Percentiles rank a stretch among this genome's conserved stretches.
These are phyloP conservation scores for Knufia petricola DNA, from an alignment of 2,329 filamentous ascomycete genomes.

Conservation along the genomic window DNA sequence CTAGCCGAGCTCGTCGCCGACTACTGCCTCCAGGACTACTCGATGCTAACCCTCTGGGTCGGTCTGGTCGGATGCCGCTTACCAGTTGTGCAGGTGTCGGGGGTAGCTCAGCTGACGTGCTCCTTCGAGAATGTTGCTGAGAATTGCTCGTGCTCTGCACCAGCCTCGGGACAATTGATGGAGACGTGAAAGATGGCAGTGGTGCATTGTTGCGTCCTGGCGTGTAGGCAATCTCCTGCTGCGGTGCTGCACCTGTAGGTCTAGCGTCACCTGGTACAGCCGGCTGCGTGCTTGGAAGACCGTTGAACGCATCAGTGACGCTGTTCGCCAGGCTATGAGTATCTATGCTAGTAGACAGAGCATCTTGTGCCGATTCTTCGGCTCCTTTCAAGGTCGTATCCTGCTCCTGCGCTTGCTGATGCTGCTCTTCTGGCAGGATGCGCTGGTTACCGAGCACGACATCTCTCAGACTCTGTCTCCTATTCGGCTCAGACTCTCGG, in stretches of 20 bases:
- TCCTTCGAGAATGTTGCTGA: background rate
- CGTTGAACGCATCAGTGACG: background rate
- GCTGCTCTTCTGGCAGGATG: background rate
- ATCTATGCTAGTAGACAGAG: background rate
- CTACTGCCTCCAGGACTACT: conserved; percentile 18
- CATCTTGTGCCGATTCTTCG: background rate
- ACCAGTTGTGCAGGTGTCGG: conserved; percentile 23
- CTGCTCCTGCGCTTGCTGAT: background rate
- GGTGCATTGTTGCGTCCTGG: background rate
- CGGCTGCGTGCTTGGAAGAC: background rate
- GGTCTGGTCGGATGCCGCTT: conserved; percentile 13
- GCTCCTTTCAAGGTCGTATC: too few species aligned
- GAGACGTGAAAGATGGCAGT: background rate
- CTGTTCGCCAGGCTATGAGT: background rate
- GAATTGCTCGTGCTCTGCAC: conserved; percentile 11
- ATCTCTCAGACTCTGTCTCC: conserved; percentile 2
- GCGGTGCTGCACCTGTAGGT: too few species aligned
- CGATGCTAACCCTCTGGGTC: conserved; percentile 20
- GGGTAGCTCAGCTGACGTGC: conserved; percentile 20
- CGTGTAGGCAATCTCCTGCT: background rate
- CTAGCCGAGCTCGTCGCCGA: conserved; percentile 11
- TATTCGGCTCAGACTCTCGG: conserved; percentile 5
- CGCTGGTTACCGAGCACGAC: conserved; percentile 5
- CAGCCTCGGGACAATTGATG: conserved; percentile 15
- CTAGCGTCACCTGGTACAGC: background rate